These are phyloP conservation scores for Nakazawaea anatomiae DNA, from an alignment of 805 yeast species.

Conservation along the genomic window DNA sequence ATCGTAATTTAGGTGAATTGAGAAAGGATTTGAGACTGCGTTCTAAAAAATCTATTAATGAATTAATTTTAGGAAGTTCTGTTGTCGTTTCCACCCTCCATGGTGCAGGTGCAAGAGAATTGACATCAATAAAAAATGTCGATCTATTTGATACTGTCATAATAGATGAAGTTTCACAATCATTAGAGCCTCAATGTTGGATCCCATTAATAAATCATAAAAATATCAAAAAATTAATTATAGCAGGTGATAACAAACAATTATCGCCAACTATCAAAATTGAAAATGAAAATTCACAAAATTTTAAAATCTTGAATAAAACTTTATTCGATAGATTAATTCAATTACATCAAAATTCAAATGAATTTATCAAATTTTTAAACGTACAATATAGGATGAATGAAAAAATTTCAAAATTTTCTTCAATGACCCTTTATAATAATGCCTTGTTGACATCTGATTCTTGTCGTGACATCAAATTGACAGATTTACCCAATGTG, in stretches of 20 bases:
- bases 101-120: conserved; percentile 74
- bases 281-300: conserved; percentile 27
- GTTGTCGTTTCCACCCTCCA: conserved; percentile 84
- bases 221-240: conserved; percentile 47
- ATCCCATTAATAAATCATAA: conserved; percentile 74
- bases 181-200: conserved; percentile 96
- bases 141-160: conserved; percentile 70
- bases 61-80: conserved; percentile 51
- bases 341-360: conserved; percentile 35
- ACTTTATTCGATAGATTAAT: conserved; percentile 83
- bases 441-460: conserved; percentile 57
- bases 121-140: conserved; percentile 27
- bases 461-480: conserved; percentile 44
- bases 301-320: conserved; percentile 42
- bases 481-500: conserved; percentile 50
- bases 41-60: conserved; percentile 56
- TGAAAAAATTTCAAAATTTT: conserved; percentile 66
- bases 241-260: conserved; percentile 94
- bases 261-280: conserved; percentile 86
- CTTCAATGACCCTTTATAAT: conserved; percentile 62
- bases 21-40: conserved; percentile 64
- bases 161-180: conserved; percentile 93
- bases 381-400: conserved; percentile 89
- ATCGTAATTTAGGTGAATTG: conserved; percentile 61
- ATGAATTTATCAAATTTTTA: conserved; percentile 47